A percentile compares a stretch with the other conserved stretches of the same genome.
Conservation (phyloP, 2,329 filamentous ascomycete genomes). For the Pseudogymnoascus sp. region DNA sequence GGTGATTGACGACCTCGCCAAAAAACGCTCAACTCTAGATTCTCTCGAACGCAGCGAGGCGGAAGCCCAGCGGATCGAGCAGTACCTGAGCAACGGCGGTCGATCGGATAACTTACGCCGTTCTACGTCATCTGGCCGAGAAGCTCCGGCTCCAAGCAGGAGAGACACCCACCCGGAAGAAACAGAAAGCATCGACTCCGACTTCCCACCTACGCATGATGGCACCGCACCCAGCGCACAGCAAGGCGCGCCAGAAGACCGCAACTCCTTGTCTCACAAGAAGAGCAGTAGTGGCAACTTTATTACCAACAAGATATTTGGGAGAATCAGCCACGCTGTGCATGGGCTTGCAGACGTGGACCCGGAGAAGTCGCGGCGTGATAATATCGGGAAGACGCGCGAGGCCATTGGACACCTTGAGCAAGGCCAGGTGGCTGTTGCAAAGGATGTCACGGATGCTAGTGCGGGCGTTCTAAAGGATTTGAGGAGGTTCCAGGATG, state of each 20-base stretch:
- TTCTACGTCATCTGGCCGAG: constrained; percentile 52
- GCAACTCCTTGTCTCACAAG: constrained; percentile 49
- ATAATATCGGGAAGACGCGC: constrained; percentile 91
- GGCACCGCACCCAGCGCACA: constrained; percentile 68
- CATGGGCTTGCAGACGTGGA: constrained; percentile 95
- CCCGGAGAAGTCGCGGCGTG: constrained; percentile 82
- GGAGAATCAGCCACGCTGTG: constrained; percentile 87
- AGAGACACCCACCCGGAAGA: constrained; percentile 53
- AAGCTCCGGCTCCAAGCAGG: constrained; percentile 37
- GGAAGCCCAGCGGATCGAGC: constrained; percentile 87
- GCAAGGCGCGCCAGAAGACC: constrained; percentile 55
- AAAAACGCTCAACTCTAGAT: constrained; percentile 75
- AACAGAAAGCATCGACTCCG: constrained; percentile 86
- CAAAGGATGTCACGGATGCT: constrained; percentile 88
- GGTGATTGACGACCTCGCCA: constrained; percentile 85
- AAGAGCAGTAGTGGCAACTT: constrained; percentile 83
- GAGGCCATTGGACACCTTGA: constrained; percentile 82
- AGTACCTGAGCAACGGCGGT: constrained; percentile 74
- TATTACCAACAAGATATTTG: constrained; percentile 89
- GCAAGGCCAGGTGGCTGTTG: constrained; percentile 80
- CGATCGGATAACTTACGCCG: constrained; percentile 55
- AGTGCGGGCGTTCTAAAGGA: constrained; percentile 83
- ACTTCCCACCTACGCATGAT: constrained; percentile 85
- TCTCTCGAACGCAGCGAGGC: constrained; percentile 89
- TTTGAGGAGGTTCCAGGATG: constrained; percentile 81